These are phyloP conservation scores for Entomortierella parvispora DNA, from an alignment of 192 early-diverging fungal genomes.

Conservation along the genomic window DNA sequence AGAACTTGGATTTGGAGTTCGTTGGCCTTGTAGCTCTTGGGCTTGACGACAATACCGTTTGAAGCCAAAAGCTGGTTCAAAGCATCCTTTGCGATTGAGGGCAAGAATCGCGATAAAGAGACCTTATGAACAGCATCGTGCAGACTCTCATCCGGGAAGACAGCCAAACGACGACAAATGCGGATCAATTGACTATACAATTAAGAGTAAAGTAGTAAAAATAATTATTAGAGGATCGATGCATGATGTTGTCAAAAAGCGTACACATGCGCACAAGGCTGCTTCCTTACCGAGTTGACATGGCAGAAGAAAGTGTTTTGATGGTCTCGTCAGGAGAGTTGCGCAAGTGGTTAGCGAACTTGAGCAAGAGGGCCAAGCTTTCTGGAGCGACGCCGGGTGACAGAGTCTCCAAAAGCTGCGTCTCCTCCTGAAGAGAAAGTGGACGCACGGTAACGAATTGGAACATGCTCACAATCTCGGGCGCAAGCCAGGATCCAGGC, in stretches of 20 bases:
- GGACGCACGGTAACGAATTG: slow-evolving; percentile 72
- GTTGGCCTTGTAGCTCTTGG: slow-evolving; percentile 35
- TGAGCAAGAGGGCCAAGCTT: slow-evolving; percentile 54
- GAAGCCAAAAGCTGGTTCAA: slow-evolving; percentile 68
- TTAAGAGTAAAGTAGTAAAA: slow-evolving; percentile 13
- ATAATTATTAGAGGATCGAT: background rate
- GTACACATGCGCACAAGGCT: background rate
- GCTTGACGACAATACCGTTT: slow-evolving; percentile 60
- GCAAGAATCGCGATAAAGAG: slow-evolving; percentile 77
- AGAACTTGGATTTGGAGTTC: slow-evolving; percentile 62
- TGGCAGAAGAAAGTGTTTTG: slow-evolving; percentile 62
- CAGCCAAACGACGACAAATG: slow-evolving; percentile 71
- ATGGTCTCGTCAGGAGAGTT: slow-evolving; percentile 68
- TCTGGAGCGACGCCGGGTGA: slow-evolving; percentile 63
- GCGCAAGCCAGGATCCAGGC: slow-evolving; percentile 73
- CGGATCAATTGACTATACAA: slow-evolving; percentile 73
- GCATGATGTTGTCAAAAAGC: background rate
- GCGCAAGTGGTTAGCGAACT: slow-evolving; percentile 69
- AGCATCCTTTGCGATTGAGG: slow-evolving; percentile 70
- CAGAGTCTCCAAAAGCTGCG: slow-evolving; percentile 55
- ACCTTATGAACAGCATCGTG: slow-evolving; percentile 71
- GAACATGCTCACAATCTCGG: slow-evolving; percentile 79
- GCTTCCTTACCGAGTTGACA: slow-evolving; percentile 72
- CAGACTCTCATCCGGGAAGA: slow-evolving; percentile 71
- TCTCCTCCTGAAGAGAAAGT: slow-evolving; percentile 64